These are phyloP conservation scores for Argentina anserina DNA, from an alignment of 306 rosid genomes.

Conservation along the genomic window DNA sequence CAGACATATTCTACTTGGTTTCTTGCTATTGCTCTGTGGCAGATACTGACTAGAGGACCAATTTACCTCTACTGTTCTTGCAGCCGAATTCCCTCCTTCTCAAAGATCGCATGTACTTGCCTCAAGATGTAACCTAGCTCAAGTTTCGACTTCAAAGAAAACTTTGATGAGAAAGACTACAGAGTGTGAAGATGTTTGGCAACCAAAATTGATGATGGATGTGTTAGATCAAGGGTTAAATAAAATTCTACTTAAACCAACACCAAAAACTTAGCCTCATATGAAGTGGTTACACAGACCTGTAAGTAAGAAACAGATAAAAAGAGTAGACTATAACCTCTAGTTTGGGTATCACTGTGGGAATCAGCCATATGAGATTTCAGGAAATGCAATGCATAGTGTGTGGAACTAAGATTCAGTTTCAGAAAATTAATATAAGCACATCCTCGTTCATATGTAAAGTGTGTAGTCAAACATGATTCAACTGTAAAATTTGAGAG, in stretches of 20 bases:
- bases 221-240: background rate
- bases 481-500: no score
- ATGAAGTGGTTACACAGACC: background rate
- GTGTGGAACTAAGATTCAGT: background rate
- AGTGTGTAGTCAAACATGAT: no score
- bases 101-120: background rate
- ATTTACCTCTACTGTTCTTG: background rate
- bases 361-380: background rate
- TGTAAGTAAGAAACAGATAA: background rate
- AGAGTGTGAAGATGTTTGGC: background rate
- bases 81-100: background rate
- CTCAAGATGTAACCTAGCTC: background rate
- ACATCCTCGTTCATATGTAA: background rate
- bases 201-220: background rate
- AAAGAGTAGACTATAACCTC: background rate
- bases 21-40: background rate
- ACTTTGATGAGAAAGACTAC: background rate
- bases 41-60: background rate
- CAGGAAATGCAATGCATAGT: background rate
- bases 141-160: conserved; percentile 1
- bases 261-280: background rate
- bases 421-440: background rate
- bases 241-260: background rate
- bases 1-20: background rate
- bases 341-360: background rate